Percentiles rank a stretch among this genome's conserved stretches.
These are phyloP conservation scores for Biscogniauxia sp. DNA, from an alignment of 2,329 filamentous ascomycete species.

Conservation along the genomic window DNA sequence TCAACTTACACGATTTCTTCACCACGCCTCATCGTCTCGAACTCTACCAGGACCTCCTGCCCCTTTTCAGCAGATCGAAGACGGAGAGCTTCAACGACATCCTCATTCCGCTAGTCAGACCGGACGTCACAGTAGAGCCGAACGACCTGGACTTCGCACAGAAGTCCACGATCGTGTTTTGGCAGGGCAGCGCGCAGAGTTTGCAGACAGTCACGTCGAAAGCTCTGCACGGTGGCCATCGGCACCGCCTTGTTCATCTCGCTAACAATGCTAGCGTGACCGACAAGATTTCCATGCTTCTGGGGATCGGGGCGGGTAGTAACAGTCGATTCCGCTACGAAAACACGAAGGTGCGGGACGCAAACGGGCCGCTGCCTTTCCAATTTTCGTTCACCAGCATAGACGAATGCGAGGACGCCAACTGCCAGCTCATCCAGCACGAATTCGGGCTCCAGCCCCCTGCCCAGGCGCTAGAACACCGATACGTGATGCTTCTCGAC, in stretches of 20 bases:
- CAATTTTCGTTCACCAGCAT: slow-evolving; percentile 60
- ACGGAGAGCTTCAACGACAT: slow-evolving; percentile 73
- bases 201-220: slow-evolving; percentile 45
- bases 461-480: slow-evolving; percentile 60
- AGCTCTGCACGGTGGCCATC: slow-evolving; percentile 64
- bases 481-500: slow-evolving; percentile 72
- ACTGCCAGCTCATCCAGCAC: slow-evolving; percentile 47
- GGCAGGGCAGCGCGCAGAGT: slow-evolving; percentile 68
- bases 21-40: slow-evolving; percentile 61
- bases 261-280: slow-evolving; percentile 54
- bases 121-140: slow-evolving; percentile 47
- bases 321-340: slow-evolving; percentile 53
- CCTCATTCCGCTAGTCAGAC: slow-evolving; percentile 61
- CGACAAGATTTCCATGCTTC: slow-evolving; percentile 53
- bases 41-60: slow-evolving; percentile 63
- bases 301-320: slow-evolving; percentile 42
- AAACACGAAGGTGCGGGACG: slow-evolving; percentile 48
- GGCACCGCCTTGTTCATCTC: slow-evolving; percentile 70
- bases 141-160: slow-evolving; percentile 50
- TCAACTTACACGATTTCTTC: slow-evolving; percentile 71
- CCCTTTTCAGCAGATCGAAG: slow-evolving; percentile 75
- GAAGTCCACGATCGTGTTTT: slow-evolving; percentile 67
- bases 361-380: slow-evolving; percentile 52
- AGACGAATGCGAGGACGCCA: slow-evolving; percentile 51
- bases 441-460: slow-evolving; percentile 54